Conservation (phyloP, 495 filamentous ascomycete species). For the Pseudevernia furfuracea region DNA sequence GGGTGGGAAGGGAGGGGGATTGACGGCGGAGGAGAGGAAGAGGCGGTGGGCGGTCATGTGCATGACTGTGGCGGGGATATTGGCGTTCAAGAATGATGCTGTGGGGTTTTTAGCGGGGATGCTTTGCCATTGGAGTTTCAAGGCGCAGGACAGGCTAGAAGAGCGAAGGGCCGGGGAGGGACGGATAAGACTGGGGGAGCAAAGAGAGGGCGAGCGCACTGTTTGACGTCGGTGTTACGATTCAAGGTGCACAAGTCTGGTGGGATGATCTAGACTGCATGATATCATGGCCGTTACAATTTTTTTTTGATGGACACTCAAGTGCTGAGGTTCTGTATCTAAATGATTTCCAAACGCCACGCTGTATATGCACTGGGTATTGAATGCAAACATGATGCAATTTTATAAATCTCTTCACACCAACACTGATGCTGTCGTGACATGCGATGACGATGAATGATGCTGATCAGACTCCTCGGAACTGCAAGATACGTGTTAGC, state of each 20-base stretch:
- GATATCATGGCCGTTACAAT: neutral
- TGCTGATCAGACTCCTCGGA: conserved; percentile 40
- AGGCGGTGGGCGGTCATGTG: conserved; percentile 82
- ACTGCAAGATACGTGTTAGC: conserved; percentile 31
- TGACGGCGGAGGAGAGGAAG: conserved; percentile 54
- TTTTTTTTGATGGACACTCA: neutral
- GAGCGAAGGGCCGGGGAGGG: neutral
- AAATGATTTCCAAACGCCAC: conserved; percentile 8
- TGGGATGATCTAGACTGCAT: neutral
- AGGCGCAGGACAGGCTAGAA: conserved; percentile 28
- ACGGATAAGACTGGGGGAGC: conserved; percentile 6
- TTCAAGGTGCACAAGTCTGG: neutral
- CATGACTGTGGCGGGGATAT: conserved; percentile 66
- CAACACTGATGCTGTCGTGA: neutral
- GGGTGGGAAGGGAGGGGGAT: conserved; percentile 30
- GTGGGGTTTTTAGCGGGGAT: conserved; percentile 79
- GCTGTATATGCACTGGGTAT: conserved; percentile 9
- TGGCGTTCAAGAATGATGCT: conserved; percentile 86
- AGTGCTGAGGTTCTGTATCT: conserved; percentile 7
- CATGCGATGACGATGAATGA: neutral
- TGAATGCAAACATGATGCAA: conserved; percentile 3
- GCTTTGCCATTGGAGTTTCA: conserved; percentile 54
- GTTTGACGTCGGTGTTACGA: neutral
- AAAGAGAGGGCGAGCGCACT: neutral
- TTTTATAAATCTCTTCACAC: neutral